phyloP scores from a whole-genome alignment of 2,329 filamentous ascomycete genomes.

The Ploettnerulaceae sp. region DNA sequence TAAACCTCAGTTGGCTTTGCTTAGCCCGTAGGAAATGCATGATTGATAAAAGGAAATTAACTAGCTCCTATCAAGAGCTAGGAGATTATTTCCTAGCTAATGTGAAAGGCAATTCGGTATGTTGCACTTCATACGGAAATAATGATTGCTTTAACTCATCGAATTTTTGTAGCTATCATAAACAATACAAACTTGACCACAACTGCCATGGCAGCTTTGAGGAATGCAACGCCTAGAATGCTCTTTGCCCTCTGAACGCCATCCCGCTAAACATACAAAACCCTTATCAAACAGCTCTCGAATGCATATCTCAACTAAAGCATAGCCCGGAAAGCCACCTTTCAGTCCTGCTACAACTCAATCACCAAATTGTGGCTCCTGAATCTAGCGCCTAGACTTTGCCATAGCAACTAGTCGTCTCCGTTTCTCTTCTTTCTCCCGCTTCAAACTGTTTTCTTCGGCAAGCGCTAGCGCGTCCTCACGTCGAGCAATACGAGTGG shows the following conservation, averaged over 20 bases:
- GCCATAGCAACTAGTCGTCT: slow-evolving; percentile 32
- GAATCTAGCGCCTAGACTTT: slow-evolving; percentile 20
- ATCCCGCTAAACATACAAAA: slow-evolving; percentile 12
- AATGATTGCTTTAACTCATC: too few relatives aligned
- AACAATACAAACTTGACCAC: not conserved
- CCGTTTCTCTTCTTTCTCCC: slow-evolving; percentile 53
- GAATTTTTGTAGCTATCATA: too few relatives aligned
- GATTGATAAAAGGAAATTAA: too few relatives aligned
- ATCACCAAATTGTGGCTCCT: not conserved
- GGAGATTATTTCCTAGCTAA: too few relatives aligned
- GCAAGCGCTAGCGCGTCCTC: slow-evolving; percentile 64
- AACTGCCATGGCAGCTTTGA: not conserved
- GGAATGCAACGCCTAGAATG: not conserved
- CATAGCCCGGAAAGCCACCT: not conserved
- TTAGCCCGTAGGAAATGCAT: too few relatives aligned
- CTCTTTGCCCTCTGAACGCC: slow-evolving; percentile 9
- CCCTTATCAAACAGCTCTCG: not conserved
- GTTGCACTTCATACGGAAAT: too few relatives aligned
- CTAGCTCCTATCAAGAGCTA: too few relatives aligned
- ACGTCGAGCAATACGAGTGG: slow-evolving; percentile 56
- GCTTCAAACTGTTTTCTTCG: slow-evolving; percentile 56
- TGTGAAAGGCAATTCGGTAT: too few relatives aligned
- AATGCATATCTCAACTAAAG: slow-evolving; percentile 9
- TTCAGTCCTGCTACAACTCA: slow-evolving; percentile 5
- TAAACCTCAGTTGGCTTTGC: too few relatives aligned